phyloP scores from a whole-genome alignment of 1,284 basidiomycete species.

The Ganoderma multipileum region DNA sequence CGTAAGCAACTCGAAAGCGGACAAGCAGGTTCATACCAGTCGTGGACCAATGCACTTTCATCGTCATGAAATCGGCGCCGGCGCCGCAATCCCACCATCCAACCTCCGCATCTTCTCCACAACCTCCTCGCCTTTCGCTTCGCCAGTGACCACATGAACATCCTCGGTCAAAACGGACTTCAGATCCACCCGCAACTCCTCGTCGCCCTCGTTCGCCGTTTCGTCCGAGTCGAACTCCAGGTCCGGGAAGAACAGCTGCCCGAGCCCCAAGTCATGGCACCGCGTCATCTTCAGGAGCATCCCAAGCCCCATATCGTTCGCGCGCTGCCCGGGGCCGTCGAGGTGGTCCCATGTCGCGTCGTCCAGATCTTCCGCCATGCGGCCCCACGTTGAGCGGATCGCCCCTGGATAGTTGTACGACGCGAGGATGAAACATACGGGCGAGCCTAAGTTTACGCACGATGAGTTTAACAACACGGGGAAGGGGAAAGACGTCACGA shows the following conservation, averaged over 20 bases:
- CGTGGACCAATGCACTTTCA: not conserved
- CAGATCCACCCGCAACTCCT: slow-evolving; percentile 2
- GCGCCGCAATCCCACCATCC: not conserved
- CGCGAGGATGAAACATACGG: slow-evolving; percentile 77
- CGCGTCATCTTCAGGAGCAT: slow-evolving; percentile 80
- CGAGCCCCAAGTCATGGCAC: slow-evolving; percentile 75
- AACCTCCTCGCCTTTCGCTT: not conserved
- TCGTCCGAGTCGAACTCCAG: slow-evolving; percentile 33
- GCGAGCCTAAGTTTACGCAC: slow-evolving; percentile 58
- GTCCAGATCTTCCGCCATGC: slow-evolving; percentile 69
- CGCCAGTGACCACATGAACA: not conserved
- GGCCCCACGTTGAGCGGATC: slow-evolving; percentile 74
- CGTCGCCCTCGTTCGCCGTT: slow-evolving; percentile 14
- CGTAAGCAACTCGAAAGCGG: slow-evolving; percentile 6
- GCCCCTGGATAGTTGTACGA: slow-evolving; percentile 68
- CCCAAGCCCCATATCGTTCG: slow-evolving; percentile 58
- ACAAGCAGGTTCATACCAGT: not conserved
- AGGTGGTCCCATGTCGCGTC: slow-evolving; percentile 68
- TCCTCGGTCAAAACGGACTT: not conserved
- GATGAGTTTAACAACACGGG: not conserved
- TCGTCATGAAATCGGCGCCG: not conserved
- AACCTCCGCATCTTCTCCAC: not conserved
- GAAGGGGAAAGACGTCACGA: not conserved
- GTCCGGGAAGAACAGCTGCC: slow-evolving; percentile 65
- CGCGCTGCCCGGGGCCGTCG: slow-evolving; percentile 45